Evolutionary conservation across 441 rosid species (phyloP), one percentile per base, ranked within the genome.

Genomic region (Kokia cookei): DNA sequence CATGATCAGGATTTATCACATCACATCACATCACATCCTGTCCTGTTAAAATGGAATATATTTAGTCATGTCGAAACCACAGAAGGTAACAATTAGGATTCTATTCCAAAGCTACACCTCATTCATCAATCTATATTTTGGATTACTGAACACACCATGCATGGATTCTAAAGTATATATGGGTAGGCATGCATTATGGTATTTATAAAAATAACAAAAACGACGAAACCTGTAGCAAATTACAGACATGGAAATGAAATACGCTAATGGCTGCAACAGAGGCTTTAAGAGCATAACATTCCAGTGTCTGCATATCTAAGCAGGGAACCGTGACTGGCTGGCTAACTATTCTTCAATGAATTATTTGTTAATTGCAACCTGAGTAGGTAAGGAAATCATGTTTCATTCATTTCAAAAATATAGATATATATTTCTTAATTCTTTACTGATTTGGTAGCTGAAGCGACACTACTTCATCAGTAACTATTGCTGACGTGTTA

Each of bases 11-110:
- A 74, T 95, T 91, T 57, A 93, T 86, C 32, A 95, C 97, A 75
- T 93, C 99, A 77, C 98, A 91, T 2, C 95, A 98, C 66, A 95
- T 90, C 24, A 91, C 91, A n/a, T n/a, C n/a, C n/a, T n/a, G 86
- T 95, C 99, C 98, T 95, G 85, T 73, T 55, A 60, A 47, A 27
- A 42, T 26, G 40, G 48, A 13, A 26, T 26, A 24, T 3, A 57
- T 4, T 3, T 2, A 58, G 50, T 45, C 53, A 48, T 19, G 32
- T 37, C 7, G 19, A 4, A 5, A 48, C 72, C 43, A 19, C 1
- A 3, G 50, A 51, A 50, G 42, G 15, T 67, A n/a, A 17, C 47
- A 71, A 8, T 29, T 12, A 48, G 13, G 13, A 15, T 4, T 29
- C 50, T 13, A 32, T 32, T 5, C 14, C 65, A 61, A 29, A 61